phyloP scores from a whole-genome alignment of 2,329 filamentous ascomycete species.

The Xylariaceae sp. region DNA sequence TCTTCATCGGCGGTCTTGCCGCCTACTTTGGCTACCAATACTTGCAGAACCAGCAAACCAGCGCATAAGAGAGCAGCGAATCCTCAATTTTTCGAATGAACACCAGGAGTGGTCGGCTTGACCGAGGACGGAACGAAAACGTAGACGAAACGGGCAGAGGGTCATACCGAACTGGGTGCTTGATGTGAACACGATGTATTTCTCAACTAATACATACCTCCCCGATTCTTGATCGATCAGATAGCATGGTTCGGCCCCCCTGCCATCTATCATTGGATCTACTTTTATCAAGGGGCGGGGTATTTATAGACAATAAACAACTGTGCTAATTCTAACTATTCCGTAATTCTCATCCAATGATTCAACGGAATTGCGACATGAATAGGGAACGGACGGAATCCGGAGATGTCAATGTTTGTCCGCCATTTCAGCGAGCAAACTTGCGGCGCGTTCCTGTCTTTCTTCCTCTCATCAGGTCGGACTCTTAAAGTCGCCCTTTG shows the following conservation, averaged over 20 bases:
- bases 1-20: slow-evolving; percentile 69
- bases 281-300: slow-evolving; percentile 2
- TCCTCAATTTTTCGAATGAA: slow-evolving; percentile 5
- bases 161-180: slow-evolving; percentile 10
- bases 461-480: neutral
- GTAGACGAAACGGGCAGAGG: slow-evolving; percentile 13
- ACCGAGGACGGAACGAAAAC: slow-evolving; percentile 10
- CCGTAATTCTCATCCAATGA: neutral
- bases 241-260: slow-evolving; percentile 13
- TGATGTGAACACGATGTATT: slow-evolving; percentile 16
- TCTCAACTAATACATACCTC: slow-evolving; percentile 17
- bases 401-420: neutral
- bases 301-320: slow-evolving; percentile 13
- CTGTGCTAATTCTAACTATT: slow-evolving; percentile 9
- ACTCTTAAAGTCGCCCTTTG: too few species aligned
- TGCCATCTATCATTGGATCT: slow-evolving; percentile 15
- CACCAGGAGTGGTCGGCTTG: slow-evolving; percentile 1
- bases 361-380: neutral
- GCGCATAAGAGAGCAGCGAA: slow-evolving; percentile 20
- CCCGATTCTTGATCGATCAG: slow-evolving; percentile 25
- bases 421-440: neutral
- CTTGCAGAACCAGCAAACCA: slow-evolving; percentile 54
- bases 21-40: slow-evolving; percentile 85
- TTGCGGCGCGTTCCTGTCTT: neutral
- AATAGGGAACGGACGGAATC: neutral